Evolutionary conservation across 1,284 basidiomycete species (phyloP).

Genomic region (Tilletiaria anomala): DNA sequence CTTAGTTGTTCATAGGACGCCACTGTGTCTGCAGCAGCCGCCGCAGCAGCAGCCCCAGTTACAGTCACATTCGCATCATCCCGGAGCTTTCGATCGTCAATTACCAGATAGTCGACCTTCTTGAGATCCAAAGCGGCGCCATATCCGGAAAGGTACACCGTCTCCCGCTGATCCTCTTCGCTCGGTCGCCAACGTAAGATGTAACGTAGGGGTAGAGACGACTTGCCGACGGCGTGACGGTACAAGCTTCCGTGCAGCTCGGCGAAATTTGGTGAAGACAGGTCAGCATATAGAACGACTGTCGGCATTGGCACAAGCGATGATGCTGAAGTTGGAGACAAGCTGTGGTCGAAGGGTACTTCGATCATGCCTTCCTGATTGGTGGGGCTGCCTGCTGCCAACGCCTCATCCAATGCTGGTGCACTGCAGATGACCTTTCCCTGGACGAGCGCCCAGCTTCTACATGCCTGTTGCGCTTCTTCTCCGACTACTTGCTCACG

Average conservation of each 20-base stretch:
- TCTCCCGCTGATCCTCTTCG: background rate
- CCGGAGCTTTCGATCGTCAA: slow-evolving; percentile 41
- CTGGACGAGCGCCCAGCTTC: slow-evolving; percentile 18
- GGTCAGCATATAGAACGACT: slow-evolving; percentile 28
- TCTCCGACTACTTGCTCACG: background rate
- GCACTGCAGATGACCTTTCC: slow-evolving; percentile 19
- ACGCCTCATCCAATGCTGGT: too few relatives aligned
- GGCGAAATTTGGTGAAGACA: slow-evolving; percentile 18
- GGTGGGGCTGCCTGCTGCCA: too few relatives aligned
- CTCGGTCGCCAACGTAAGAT: slow-evolving; percentile 34
- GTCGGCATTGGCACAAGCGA: slow-evolving; percentile 1
- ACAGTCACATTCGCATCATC: background rate
- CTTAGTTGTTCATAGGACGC: slow-evolving; percentile 5
- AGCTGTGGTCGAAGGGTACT: too few relatives aligned
- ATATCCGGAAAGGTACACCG: slow-evolving; percentile 59
- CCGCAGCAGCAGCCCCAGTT: too few relatives aligned
- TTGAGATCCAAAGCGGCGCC: slow-evolving; percentile 85
- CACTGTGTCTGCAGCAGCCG: slow-evolving; percentile 11
- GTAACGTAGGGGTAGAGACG: slow-evolving; percentile 10
- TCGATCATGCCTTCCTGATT: too few relatives aligned
- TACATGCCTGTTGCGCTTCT: slow-evolving; percentile 5
- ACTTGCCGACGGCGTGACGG: slow-evolving; percentile 3
- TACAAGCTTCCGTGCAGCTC: slow-evolving; percentile 17
- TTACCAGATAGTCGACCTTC: slow-evolving; percentile 88
- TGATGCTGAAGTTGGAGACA: too few relatives aligned